Conservation (phyloP, 306 rosid species). For the Phaseolus lunatus region DNA sequence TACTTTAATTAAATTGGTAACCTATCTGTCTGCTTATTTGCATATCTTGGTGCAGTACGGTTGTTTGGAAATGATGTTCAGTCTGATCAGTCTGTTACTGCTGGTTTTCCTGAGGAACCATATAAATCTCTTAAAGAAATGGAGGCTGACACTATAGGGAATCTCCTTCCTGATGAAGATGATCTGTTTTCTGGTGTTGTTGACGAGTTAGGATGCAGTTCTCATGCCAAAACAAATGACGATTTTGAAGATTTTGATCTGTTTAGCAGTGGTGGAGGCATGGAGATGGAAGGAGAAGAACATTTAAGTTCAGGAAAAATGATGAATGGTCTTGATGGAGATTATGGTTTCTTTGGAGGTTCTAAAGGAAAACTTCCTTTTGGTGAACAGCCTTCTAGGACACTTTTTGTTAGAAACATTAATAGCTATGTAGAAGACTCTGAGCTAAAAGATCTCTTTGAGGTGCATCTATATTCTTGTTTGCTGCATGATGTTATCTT, state of each 20-base stretch:
- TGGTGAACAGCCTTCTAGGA: conserved; percentile 68
- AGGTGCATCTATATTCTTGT: conserved; percentile 55
- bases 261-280: conserved; percentile 77
- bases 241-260: conserved; percentile 76
- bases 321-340: conserved; percentile 48
- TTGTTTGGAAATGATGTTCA: conserved; percentile 47
- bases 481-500: conserved; percentile 31
- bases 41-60: conserved; percentile 61
- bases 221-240: conserved; percentile 51
- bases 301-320: conserved; percentile 46
- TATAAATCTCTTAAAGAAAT: conserved; percentile 59
- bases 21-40: conserved; percentile 30
- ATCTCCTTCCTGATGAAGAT: conserved; percentile 81
- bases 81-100: conserved; percentile 43
- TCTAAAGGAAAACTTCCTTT: conserved; percentile 59
- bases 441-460: conserved; percentile 71
- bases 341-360: conserved; percentile 52
- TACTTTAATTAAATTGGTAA: conserved; percentile 17
- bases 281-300: conserved; percentile 74
- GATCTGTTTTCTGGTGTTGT: conserved; percentile 72
- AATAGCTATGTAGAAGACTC: conserved; percentile 72
- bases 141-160: conserved; percentile 70
- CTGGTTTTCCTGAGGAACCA: conserved; percentile 53
- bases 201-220: conserved; percentile 55
- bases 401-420: conserved; percentile 77